phyloP scores from a whole-genome alignment of 179 eudicot genomes.

The Amaranthus tricolor region DNA sequence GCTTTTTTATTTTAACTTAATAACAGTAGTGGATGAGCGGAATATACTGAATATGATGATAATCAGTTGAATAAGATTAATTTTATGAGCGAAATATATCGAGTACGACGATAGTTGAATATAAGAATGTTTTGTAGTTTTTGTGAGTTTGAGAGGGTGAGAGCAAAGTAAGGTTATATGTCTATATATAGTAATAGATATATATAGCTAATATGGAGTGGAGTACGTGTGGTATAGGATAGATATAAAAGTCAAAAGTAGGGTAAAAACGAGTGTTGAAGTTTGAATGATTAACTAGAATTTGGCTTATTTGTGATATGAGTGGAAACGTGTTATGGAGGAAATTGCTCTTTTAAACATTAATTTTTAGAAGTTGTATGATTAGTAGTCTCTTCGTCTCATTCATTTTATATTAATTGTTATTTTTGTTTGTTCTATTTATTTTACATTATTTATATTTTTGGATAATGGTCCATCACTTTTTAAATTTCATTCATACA shows the following conservation, averaged over 20 bases:
- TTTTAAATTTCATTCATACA: no score
- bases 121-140: neutral
- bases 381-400: neutral
- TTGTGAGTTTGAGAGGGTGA: neutral
- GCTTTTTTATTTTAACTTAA: neutral
- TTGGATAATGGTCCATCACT: no score
- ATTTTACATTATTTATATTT: no score
- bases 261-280: slow-evolving; percentile 13
- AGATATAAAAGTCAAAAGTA: neutral
- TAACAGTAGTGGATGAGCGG: neutral
- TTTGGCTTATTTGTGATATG: neutral
- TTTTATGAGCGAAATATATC: neutral
- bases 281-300: neutral
- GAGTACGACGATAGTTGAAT: neutral
- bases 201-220: neutral
- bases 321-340: neutral
- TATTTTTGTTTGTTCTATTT: neutral
- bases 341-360: neutral
- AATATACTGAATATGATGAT: no score
- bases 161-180: neutral
- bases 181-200: neutral
- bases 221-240: slow-evolving; percentile 3
- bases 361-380: neutral
- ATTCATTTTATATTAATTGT: neutral
- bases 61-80: no score